Evolutionary conservation across 139 green algal genomes (phyloP).

Genomic region (Protoeuglena noctilucae): DNA sequence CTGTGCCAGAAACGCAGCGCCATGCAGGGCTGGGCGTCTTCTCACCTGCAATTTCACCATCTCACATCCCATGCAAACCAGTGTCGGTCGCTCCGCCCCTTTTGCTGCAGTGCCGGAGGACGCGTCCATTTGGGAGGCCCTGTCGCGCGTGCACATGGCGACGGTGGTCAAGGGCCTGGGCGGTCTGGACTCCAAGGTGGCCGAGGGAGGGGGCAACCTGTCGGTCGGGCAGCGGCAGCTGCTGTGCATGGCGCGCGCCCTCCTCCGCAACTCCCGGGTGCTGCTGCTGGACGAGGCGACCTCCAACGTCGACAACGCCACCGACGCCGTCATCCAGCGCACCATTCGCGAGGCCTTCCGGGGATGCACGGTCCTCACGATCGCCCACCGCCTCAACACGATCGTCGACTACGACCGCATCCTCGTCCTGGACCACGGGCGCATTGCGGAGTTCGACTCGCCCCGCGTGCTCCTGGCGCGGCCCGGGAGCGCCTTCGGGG

Average conservation of each 20-base stretch:
- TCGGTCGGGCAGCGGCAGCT: constrained; percentile 77
- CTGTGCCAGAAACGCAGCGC: too few species aligned
- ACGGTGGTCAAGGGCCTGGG: constrained; percentile 11
- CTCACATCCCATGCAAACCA: too few species aligned
- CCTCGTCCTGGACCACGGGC: constrained; percentile 39
- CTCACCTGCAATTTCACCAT: constrained; percentile 18
- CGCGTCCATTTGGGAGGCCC: constrained; percentile 51
- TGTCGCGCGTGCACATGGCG: constrained; percentile 54
- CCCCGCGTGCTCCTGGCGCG: too few species aligned
- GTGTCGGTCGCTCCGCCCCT: too few species aligned
- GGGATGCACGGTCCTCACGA: constrained; percentile 66
- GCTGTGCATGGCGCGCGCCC: constrained; percentile 74
- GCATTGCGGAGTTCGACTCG: constrained; percentile 40
- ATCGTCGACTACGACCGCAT: constrained; percentile 40
- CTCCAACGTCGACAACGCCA: constrained; percentile 69
- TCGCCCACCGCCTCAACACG: constrained; percentile 66
- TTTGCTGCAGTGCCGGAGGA: too few species aligned
- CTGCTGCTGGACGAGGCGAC: constrained; percentile 91
- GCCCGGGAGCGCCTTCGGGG: too few species aligned
- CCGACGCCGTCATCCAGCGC: constrained; percentile 50
- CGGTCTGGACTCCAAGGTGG: constrained; percentile 31
- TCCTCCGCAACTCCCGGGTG: constrained; percentile 48
- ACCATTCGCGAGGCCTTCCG: constrained; percentile 68
- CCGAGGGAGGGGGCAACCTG: constrained; percentile 68
- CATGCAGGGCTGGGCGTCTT: too few species aligned